Conservation (phyloP, 441 rosid species). For the Adansonia rubrostipa region DNA sequence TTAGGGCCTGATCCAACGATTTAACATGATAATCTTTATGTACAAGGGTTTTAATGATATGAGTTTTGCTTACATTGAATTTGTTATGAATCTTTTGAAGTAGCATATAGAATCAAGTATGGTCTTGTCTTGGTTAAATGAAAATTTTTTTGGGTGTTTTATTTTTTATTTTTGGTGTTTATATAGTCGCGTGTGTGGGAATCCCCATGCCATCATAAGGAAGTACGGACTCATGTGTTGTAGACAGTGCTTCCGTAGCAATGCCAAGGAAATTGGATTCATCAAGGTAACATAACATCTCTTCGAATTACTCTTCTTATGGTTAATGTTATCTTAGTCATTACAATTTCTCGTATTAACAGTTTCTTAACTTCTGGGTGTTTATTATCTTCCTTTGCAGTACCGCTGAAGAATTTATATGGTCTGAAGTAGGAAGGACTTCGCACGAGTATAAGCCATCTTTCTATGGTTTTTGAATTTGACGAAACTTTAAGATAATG, state of each 20-base stretch:
- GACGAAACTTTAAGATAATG: background rate
- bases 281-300: slow-evolving; percentile 51
- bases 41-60: background rate
- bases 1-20: background rate
- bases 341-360: background rate
- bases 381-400: slow-evolving; percentile 14
- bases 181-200: slow-evolving; percentile 81
- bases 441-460: background rate
- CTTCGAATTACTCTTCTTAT: background rate
- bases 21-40: background rate
- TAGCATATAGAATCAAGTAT: background rate
- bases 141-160: background rate
- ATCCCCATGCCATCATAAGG: slow-evolving; percentile 77
- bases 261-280: slow-evolving; percentile 86
- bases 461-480: background rate
- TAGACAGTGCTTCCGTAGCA: slow-evolving; percentile 88
- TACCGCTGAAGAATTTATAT: slow-evolving; percentile 22
- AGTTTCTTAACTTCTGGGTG: background rate
- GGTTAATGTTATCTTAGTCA: background rate
- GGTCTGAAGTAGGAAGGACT: background rate
- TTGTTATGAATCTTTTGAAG: background rate
- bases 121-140: background rate
- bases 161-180: background rate
- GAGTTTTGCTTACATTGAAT: background rate
- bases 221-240: slow-evolving; percentile 87